Base-by-base conservation (phyloP, 1,284 basidiomycete species). In the Naganishia sp. region DNA sequence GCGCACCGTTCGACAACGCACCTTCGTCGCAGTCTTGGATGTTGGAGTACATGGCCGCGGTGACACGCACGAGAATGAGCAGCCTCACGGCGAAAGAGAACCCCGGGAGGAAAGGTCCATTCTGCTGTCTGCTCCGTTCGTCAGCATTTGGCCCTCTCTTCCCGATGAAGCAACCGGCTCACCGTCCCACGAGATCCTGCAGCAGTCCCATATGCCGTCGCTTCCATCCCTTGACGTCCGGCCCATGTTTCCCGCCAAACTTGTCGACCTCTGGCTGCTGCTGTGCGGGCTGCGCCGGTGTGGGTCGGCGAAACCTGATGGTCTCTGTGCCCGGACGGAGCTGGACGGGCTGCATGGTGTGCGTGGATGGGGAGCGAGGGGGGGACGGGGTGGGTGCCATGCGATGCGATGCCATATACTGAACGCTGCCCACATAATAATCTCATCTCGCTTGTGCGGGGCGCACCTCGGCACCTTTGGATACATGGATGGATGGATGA, bases 21-120 rank as follows among this genome's bases (percentile, higher is more conserved):
- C 94, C 92, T 85, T 99, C 96, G 75, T 99, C 96, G 72, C 96
- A 99, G 77, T 99, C 96, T 70, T 89, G 85, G 68, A 97, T 91
- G 72, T 93, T 90, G n/a, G 89, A 86, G 76, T 94, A 98, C 91
- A 97, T 95, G 3, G 94, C 95, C 3, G 86, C 88, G n/a, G 86
- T 82, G 51, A 94, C 85, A 31, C 95, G 86, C 21, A 94, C 78
- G 47, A 98, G 84, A 55, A 96, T 81, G 49, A 98, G 79, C 51
- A 95, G 84, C 54, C 94, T 86, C 69, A 97, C 82, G 9, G 93
- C 93, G 13, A 90, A 81, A 21, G 87, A 88, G 72, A 94, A 88
- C 67, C 86, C 85, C 42, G 94, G 93, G 63, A 85, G 85, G 87
- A 91, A 93, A 82, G 91, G 90, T 0, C 78, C 78, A 32, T 67